phyloP scores from a whole-genome alignment of 2,329 filamentous ascomycete genomes.

The Colletotrichum tabaci region DNA sequence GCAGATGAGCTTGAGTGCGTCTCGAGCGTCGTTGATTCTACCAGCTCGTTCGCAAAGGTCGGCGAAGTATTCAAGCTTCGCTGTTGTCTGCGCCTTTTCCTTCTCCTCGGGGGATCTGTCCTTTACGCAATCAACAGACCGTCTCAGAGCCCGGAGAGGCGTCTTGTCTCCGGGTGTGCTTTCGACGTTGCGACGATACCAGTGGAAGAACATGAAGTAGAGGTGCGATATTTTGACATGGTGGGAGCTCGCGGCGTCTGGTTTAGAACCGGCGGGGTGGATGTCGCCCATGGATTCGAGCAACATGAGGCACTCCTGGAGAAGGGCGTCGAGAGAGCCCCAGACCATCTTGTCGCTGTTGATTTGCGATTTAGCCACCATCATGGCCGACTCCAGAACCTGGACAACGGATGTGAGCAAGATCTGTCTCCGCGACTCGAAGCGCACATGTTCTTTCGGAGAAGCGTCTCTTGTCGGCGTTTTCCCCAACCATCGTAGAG shows the following conservation, averaged over 20 bases:
- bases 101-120: slow-evolving; percentile 68
- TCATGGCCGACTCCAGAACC: slow-evolving; percentile 73
- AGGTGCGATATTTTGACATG: slow-evolving; percentile 79
- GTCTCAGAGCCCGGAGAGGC: slow-evolving; percentile 71
- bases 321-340: slow-evolving; percentile 69
- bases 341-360: slow-evolving; percentile 64
- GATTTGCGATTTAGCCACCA: slow-evolving; percentile 68
- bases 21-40: slow-evolving; percentile 69
- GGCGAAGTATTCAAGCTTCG: slow-evolving; percentile 78
- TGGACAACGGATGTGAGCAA: slow-evolving; percentile 67
- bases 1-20: slow-evolving; percentile 73
- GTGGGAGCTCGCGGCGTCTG: slow-evolving; percentile 59
- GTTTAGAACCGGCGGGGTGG: slow-evolving; percentile 45
- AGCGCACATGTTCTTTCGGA: slow-evolving; percentile 72
- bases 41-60: slow-evolving; percentile 70
- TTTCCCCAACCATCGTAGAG: slow-evolving; percentile 74
- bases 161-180: slow-evolving; percentile 58
- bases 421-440: slow-evolving; percentile 71
- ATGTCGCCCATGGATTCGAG: slow-evolving; percentile 66
- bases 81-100: slow-evolving; percentile 71
- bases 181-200: slow-evolving; percentile 48
- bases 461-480: slow-evolving; percentile 64
- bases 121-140: slow-evolving; percentile 75
- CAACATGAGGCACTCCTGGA: slow-evolving; percentile 70
- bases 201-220: slow-evolving; percentile 71